A percentile compares a stretch with the other conserved stretches of the same genome.
Conservation (phyloP, 2,329 filamentous ascomycete species). For the Talaromyces sp. region DNA sequence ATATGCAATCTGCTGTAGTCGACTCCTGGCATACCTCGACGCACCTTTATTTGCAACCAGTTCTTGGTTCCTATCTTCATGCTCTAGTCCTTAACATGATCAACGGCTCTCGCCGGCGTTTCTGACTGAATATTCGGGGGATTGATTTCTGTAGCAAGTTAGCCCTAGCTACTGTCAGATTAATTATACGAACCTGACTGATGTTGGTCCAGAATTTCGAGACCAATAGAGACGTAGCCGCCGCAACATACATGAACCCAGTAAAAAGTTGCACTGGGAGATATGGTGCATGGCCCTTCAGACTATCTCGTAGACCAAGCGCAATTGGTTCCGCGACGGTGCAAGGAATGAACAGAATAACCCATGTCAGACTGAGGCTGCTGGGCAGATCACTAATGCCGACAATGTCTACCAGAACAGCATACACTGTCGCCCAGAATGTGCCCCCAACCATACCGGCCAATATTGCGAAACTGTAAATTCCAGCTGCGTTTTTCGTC, state of each 20-base stretch:
- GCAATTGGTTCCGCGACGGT: background rate
- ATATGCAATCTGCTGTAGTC: background rate
- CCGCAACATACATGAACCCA: background rate
- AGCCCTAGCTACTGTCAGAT: background rate
- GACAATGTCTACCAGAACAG: slow-evolving; percentile 5
- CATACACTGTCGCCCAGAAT: slow-evolving; percentile 1
- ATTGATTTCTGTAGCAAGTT: background rate
- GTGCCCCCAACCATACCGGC: background rate
- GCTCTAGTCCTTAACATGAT: background rate
- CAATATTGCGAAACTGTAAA: background rate
- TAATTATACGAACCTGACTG: background rate
- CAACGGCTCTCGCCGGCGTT: background rate
- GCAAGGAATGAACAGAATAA: background rate
- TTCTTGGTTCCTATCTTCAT: background rate
- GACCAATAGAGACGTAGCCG: background rate
- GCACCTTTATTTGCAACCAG: background rate
- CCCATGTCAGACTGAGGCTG: slow-evolving; percentile 7
- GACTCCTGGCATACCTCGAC: background rate
- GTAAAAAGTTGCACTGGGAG: background rate
- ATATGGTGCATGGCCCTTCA: background rate
- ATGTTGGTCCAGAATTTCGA: background rate
- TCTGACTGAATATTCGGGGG: background rate
- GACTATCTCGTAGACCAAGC: background rate
- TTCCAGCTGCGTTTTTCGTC: background rate
- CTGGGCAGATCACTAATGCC: slow-evolving; percentile 4